Evolutionary conservation across 345 rosid genomes (phyloP).

Genomic region (Gossypioides kirkii): DNA sequence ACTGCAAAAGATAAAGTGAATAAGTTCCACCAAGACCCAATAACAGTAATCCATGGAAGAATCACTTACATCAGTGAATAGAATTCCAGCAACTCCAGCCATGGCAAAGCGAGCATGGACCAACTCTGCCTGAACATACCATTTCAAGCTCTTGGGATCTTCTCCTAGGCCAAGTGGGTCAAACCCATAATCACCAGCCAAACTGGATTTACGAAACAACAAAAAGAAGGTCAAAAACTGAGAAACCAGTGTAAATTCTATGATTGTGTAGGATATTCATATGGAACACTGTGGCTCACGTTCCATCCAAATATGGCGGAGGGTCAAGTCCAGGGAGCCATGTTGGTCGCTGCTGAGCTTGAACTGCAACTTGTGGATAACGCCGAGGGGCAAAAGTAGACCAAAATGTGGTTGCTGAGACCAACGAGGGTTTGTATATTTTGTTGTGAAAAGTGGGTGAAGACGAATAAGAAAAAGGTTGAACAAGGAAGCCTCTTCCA

Average conservation of each 20-base stretch:
- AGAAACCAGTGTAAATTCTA: not conserved
- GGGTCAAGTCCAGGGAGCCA: slow-evolving; percentile 96
- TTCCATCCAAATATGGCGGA: slow-evolving; percentile 81
- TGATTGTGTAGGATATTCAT: not conserved
- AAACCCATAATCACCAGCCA: slow-evolving; percentile 86
- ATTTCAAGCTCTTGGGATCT: slow-evolving; percentile 78
- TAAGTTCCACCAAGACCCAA: not conserved
- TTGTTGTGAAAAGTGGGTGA: slow-evolving; percentile 6
- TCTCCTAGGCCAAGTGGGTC: slow-evolving; percentile 95
- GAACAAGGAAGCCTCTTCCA: slow-evolving; percentile 34
- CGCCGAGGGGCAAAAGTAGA: slow-evolving; percentile 14
- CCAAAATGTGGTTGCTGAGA: slow-evolving; percentile 12
- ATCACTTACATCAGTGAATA: slow-evolving; percentile 70
- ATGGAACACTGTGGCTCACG: slow-evolving; percentile 39
- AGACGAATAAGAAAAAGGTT: slow-evolving; percentile 26
- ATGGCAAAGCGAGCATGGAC: slow-evolving; percentile 91
- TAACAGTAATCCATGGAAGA: not conserved
- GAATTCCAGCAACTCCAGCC: slow-evolving; percentile 92
- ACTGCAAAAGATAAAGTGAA: slow-evolving; percentile 30
- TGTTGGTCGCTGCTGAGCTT: slow-evolving; percentile 67
- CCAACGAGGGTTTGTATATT: slow-evolving; percentile 13
- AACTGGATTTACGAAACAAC: slow-evolving; percentile 27
- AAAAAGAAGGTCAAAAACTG: not conserved
- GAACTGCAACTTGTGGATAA: slow-evolving; percentile 19
- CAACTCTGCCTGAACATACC: slow-evolving; percentile 96